Evolutionary conservation across 345 rosid genomes (phyloP).

Genomic region (Anacardium occidentale): DNA sequence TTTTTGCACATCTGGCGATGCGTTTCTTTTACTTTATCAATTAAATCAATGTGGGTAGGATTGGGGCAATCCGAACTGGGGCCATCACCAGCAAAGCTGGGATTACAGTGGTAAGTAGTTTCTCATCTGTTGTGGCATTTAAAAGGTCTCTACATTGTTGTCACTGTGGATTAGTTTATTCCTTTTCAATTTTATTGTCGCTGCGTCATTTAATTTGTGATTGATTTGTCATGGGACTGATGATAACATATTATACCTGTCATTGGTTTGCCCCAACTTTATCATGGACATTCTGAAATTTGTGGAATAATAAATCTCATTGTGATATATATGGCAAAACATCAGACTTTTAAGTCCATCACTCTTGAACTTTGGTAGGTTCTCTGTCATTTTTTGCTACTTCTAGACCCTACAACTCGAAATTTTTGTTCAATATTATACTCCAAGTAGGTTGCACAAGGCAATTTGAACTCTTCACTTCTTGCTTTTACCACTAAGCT

Average conservation of each 20-base stretch:
- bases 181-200: neutral
- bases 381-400: too few species aligned
- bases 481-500: too few species aligned
- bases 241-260: neutral
- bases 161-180: neutral
- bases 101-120: constrained; percentile 38
- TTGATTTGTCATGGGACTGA: neutral
- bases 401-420: too few species aligned
- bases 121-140: neutral
- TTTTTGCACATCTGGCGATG: neutral
- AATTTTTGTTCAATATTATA: too few species aligned
- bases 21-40: neutral
- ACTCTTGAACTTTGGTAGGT: too few species aligned
- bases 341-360: too few species aligned
- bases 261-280: neutral
- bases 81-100: constrained; percentile 64
- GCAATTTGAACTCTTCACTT: too few species aligned
- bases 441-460: too few species aligned
- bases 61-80: constrained; percentile 67
- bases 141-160: neutral
- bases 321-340: neutral
- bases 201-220: neutral
- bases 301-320: neutral
- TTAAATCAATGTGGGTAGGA: constrained; percentile 45
- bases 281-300: neutral